Evolutionary conservation across 805 yeast genomes (phyloP).

Genomic region (Osmozyma mogii): DNA sequence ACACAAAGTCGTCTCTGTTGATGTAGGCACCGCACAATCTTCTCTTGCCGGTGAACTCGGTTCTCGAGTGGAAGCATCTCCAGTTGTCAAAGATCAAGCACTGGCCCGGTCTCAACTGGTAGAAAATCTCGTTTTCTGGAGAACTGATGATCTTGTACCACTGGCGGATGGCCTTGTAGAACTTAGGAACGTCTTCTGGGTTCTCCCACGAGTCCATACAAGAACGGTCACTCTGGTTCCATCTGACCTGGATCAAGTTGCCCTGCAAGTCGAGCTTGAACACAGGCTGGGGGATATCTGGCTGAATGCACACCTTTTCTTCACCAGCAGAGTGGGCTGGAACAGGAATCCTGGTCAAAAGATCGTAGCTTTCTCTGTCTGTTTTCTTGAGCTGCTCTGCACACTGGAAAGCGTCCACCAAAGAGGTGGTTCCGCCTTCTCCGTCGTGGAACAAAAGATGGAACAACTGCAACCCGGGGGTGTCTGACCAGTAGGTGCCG

Average conservation of each 20-base stretch:
- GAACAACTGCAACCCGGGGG: conserved; percentile 65
- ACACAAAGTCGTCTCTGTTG: conserved; percentile 58
- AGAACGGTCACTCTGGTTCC: conserved; percentile 68
- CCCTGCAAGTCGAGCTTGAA: conserved; percentile 47
- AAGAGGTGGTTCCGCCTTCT: conserved; percentile 58
- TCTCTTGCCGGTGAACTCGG: conserved; percentile 58
- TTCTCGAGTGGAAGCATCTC: conserved; percentile 64
- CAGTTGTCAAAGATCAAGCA: conserved; percentile 65
- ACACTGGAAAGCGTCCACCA: conserved; percentile 59
- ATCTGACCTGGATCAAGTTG: conserved; percentile 52
- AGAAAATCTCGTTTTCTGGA: conserved; percentile 42
- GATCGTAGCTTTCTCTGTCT: conserved; percentile 44
- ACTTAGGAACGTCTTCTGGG: conserved; percentile 40
- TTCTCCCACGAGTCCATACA: conserved; percentile 44
- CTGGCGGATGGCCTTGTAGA: conserved; percentile 49
- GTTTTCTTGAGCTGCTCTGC: conserved; percentile 40
- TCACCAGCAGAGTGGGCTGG: conserved; percentile 78
- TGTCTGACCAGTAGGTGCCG: conserved; percentile 68
- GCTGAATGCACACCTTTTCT: conserved; percentile 51
- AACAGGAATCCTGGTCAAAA: conserved; percentile 41
- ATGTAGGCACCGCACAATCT: conserved; percentile 69
- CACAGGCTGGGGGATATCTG: conserved; percentile 48
- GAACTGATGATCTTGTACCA: conserved; percentile 50
- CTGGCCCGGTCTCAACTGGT: conserved; percentile 57
- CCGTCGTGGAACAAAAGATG: conserved; percentile 60